Evolutionary conservation across 83 land plant species (phyloP).

Genomic region (Thuja plicata): DNA sequence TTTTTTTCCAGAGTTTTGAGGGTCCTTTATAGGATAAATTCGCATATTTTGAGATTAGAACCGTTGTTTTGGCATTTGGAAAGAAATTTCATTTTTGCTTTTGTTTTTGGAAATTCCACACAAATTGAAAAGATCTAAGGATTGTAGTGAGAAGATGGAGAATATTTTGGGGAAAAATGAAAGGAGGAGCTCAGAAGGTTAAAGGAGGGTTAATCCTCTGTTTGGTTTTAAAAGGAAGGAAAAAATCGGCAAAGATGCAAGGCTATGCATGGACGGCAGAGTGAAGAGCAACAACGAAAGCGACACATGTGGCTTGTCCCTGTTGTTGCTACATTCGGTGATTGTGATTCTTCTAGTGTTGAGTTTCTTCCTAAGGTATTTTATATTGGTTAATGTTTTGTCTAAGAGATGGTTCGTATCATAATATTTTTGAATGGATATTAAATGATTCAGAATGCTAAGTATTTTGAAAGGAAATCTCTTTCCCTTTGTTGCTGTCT

Average conservation of each 20-base stretch:
- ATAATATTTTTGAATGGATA: not conserved
- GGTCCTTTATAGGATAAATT: not conserved
- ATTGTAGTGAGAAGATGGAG: not conserved
- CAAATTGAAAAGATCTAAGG: not conserved
- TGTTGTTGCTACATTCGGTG: conserved; percentile 7
- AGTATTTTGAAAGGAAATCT: not conserved
- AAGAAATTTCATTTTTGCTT: not conserved
- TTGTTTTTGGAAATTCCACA: not conserved
- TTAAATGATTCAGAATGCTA: not conserved
- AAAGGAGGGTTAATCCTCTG: not conserved
- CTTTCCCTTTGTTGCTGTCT: not conserved
- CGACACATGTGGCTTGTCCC: conserved; percentile 62
- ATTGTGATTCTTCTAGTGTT: conserved; percentile 14
- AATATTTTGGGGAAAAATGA: not conserved
- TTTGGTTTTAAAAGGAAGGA: not conserved
- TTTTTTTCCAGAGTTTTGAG: not conserved
- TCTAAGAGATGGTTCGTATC: conserved; percentile 18
- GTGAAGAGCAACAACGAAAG: conserved; percentile 32
- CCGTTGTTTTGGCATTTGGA: not conserved
- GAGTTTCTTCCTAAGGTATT: conserved; percentile 9
- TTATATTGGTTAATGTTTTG: not conserved
- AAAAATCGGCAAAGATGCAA: conserved; percentile 19
- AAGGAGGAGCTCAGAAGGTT: not conserved
- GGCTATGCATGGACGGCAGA: conserved; percentile 64
- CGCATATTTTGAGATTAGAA: not conserved